phyloP scores from a whole-genome alignment of 1,284 basidiomycete genomes.

The Calocybe gambosa region DNA sequence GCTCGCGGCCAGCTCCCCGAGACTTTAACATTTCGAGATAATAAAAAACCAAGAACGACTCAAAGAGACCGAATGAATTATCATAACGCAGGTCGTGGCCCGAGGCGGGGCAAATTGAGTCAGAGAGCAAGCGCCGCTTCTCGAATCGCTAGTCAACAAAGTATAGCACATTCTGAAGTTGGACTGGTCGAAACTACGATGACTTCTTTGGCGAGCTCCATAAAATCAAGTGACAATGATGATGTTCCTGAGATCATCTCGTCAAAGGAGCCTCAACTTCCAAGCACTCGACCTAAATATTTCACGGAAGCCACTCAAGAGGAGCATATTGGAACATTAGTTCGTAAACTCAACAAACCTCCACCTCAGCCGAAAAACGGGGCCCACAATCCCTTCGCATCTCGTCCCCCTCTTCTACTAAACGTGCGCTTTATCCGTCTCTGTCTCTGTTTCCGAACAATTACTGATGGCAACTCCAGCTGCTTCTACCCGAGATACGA shows the following conservation, averaged over 20 bases:
- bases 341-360: slow-evolving; percentile 7
- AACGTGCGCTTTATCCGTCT: slow-evolving; percentile 55
- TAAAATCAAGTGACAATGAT: slow-evolving; percentile 26
- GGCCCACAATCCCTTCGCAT: slow-evolving; percentile 62
- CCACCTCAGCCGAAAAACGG: slow-evolving; percentile 48
- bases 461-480: slow-evolving; percentile 30
- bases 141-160: neutral
- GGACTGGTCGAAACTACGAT: neutral
- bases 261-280: slow-evolving; percentile 38
- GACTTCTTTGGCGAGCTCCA: neutral
- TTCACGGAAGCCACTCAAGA: slow-evolving; percentile 1
- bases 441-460: neutral
- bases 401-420: slow-evolving; percentile 63
- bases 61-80: slow-evolving; percentile 11
- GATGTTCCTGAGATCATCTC: slow-evolving; percentile 56
- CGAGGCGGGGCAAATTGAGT: slow-evolving; percentile 11
- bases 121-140: neutral
- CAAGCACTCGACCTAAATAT: neutral
- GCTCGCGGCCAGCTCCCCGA: slow-evolving; percentile 69
- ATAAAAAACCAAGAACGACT: slow-evolving; percentile 30
- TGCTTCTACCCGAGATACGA: slow-evolving; percentile 86
- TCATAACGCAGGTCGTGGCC: slow-evolving; percentile 20
- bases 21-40: slow-evolving; percentile 10
- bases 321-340: slow-evolving; percentile 18
- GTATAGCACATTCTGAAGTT: neutral